Evolutionary conservation across 306 rosid species (phyloP).

Genomic region (Heteromeles arbutifolia): DNA sequence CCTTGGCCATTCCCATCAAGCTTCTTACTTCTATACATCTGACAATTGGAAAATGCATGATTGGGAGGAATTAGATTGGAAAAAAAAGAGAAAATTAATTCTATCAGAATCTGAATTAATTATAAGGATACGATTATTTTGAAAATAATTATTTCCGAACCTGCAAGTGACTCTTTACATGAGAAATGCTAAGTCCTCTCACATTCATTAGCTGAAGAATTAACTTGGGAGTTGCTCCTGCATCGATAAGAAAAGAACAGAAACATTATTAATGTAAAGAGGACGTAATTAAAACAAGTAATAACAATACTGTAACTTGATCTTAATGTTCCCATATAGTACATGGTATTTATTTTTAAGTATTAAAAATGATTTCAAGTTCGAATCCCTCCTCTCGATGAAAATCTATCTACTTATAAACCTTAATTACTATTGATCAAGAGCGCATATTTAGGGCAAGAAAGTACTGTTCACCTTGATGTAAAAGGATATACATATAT

Average conservation of each 20-base stretch:
- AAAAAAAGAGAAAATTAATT: neutral
- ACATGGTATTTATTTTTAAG: too few species aligned
- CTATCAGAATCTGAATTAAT: neutral
- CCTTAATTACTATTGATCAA: too few species aligned
- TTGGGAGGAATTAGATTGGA: neutral
- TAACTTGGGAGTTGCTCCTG: slow-evolving; percentile 89
- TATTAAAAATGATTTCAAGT: too few species aligned
- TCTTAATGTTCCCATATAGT: too few species aligned
- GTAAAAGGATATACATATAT: too few species aligned
- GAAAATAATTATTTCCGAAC: slow-evolving; percentile 13
- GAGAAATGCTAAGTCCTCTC: slow-evolving; percentile 85
- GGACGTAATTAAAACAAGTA: too few species aligned
- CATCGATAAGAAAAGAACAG: neutral
- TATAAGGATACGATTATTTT: neutral
- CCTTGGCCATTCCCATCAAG: slow-evolving; percentile 87
- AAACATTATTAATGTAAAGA: too few species aligned
- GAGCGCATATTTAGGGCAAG: too few species aligned
- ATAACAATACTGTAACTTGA: too few species aligned
- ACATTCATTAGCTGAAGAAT: slow-evolving; percentile 89
- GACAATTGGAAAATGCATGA: slow-evolving; percentile 2
- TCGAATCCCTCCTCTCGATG: too few species aligned
- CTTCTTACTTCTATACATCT: slow-evolving; percentile 95
- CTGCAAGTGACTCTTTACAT: slow-evolving; percentile 96
- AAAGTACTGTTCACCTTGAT: too few species aligned
- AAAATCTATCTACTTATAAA: too few species aligned